Evolutionary conservation across 2,329 filamentous ascomycete species (phyloP).

Genomic region (Epichloe uncinata): DNA sequence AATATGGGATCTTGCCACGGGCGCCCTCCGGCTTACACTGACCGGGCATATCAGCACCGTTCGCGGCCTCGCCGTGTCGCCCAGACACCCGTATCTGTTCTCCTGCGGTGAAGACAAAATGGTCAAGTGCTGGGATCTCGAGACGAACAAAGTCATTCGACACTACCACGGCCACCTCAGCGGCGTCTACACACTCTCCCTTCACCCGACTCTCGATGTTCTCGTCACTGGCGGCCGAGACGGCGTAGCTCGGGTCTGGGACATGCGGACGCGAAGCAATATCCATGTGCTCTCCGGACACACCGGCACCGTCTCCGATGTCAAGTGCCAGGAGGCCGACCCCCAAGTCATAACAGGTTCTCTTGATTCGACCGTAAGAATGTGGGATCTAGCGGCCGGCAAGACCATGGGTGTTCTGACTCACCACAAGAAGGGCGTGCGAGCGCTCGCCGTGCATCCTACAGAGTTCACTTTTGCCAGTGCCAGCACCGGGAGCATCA

Average conservation of each 20-base stretch:
- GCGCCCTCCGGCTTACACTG: constrained; percentile 69
- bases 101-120: constrained; percentile 98
- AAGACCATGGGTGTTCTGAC: constrained; percentile 94
- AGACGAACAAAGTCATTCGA: constrained; percentile 98
- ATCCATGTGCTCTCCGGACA: constrained; percentile 88
- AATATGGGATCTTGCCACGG: constrained; percentile 92
- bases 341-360: constrained; percentile 87
- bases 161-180: constrained; percentile 96
- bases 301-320: constrained; percentile 75
- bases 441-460: constrained; percentile 72
- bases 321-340: constrained; percentile 91
- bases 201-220: constrained; percentile 93
- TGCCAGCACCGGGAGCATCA: constrained; percentile 85
- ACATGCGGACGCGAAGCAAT: constrained; percentile 94
- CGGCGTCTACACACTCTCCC: constrained; percentile 80
- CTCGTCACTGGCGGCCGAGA: constrained; percentile 90
- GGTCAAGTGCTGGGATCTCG: constrained; percentile 99
- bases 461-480: constrained; percentile 93
- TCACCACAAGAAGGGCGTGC: constrained; percentile 96
- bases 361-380: constrained; percentile 75
- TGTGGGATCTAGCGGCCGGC: constrained; percentile 93
- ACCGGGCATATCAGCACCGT: constrained; percentile 94
- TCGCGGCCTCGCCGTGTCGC: constrained; percentile 80
- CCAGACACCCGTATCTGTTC: constrained; percentile 90
- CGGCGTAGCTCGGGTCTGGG: constrained; percentile 91